phyloP scores from a whole-genome alignment of 805 yeast species.

The Candida hungchunana region DNA sequence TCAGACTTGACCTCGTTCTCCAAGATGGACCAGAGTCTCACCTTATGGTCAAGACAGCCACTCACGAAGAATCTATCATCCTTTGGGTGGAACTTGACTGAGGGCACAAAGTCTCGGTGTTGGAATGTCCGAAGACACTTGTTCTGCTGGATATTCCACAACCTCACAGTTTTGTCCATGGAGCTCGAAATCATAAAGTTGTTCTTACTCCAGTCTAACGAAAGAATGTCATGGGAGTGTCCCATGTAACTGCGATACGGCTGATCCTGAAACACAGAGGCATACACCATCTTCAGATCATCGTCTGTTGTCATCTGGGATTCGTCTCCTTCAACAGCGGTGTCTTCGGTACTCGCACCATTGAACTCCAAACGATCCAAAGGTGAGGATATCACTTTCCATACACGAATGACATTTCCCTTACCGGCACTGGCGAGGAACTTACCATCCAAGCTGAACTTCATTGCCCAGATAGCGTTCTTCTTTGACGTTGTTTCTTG shows the following conservation, averaged over 20 bases:
- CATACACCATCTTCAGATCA: constrained; percentile 35
- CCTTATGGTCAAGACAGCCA: constrained; percentile 72
- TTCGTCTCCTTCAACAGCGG: not conserved
- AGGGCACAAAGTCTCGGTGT: constrained; percentile 81
- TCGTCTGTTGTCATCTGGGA: constrained; percentile 1
- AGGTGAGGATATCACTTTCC: constrained; percentile 78
- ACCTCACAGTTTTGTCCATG: constrained; percentile 75
- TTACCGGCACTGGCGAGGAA: constrained; percentile 83
- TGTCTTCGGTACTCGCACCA: not conserved
- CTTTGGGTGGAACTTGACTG: constrained; percentile 72
- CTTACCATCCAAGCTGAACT: constrained; percentile 76
- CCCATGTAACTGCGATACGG: constrained; percentile 62
- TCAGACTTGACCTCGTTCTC: constrained; percentile 63
- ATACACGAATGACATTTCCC: constrained; percentile 61
- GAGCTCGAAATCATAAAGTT: constrained; percentile 76
- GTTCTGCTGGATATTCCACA: constrained; percentile 79
- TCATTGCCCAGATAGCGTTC: constrained; percentile 64
- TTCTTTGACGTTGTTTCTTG: too few relatives aligned
- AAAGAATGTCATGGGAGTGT: constrained; percentile 67
- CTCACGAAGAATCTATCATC: constrained; percentile 86
- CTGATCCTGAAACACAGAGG: constrained; percentile 71
- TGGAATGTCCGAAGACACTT: constrained; percentile 58
- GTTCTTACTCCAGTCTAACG: constrained; percentile 85
- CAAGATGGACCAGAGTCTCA: constrained; percentile 81
- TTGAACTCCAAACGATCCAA: constrained; percentile 41